Evolutionary conservation across 345 rosid genomes (phyloP).

Genomic region (Eucalyptus victrix): DNA sequence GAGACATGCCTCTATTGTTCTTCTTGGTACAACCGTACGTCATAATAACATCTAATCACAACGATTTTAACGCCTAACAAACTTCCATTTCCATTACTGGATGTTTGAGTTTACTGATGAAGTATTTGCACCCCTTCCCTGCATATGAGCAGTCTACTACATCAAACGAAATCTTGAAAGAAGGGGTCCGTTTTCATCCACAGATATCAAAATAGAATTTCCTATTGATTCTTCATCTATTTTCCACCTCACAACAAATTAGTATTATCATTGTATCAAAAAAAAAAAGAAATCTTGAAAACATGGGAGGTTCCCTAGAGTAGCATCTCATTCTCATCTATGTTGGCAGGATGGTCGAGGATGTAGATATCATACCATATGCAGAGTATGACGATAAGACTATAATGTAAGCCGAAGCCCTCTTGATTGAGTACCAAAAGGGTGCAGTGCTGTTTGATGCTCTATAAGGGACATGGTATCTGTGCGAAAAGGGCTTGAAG

Average conservation of each 20-base stretch:
- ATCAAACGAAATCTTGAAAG: background rate
- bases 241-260: too few species aligned
- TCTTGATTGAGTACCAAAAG: conserved; percentile 39
- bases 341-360: background rate
- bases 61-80: background rate
- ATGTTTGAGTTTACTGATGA: background rate
- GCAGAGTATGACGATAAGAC: conserved; percentile 39
- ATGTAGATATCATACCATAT: conserved; percentile 8
- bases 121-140: background rate
- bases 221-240: background rate
- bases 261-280: background rate
- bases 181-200: background rate
- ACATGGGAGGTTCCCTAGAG: background rate
- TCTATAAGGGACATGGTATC: conserved; percentile 20
- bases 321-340: background rate
- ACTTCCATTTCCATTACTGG: background rate
- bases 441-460: conserved; percentile 31
- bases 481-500: conserved; percentile 24
- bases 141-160: background rate
- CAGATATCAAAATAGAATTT: background rate
- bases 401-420: conserved; percentile 33
- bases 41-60: background rate
- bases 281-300: background rate
- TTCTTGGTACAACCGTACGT: background rate
- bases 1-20: background rate